Conservation (phyloP, 1,284 basidiomycete species). For the Ceratorhiza oryzae-sativae region DNA sequence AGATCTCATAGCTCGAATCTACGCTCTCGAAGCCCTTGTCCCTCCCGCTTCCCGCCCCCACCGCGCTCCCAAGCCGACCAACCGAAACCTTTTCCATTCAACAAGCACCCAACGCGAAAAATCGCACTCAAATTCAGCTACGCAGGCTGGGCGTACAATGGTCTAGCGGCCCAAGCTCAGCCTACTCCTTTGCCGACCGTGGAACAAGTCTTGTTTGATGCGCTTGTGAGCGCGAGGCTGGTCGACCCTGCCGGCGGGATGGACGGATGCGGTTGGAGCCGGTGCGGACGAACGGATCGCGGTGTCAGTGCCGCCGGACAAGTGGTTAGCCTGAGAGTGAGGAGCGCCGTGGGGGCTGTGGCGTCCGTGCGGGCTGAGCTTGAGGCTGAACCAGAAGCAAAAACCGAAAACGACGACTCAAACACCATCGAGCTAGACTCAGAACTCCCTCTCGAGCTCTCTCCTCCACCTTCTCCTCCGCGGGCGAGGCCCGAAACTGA, state of each 20-base stretch:
- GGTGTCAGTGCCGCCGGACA: conserved; percentile 96
- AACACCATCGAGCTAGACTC: neutral
- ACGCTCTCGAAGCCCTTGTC: conserved; percentile 57
- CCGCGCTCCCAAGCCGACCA: conserved; percentile 7
- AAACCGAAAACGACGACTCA: neutral
- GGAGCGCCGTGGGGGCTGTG: conserved; percentile 57
- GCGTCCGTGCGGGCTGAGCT: neutral
- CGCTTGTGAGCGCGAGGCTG: conserved; percentile 73
- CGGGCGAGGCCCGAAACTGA: conserved; percentile 54
- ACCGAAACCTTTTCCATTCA: conserved; percentile 61
- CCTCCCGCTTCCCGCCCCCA: conserved; percentile 40
- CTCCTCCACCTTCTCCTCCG: conserved; percentile 9
- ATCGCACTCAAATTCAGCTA: conserved; percentile 94
- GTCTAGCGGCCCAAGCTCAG: conserved; percentile 81
- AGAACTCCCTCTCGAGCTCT: neutral
- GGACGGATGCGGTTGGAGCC: conserved; percentile 88
- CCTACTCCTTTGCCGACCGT: conserved; percentile 84
- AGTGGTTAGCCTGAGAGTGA: conserved; percentile 90
- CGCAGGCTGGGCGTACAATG: conserved; percentile 90
- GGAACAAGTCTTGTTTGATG: conserved; percentile 85
- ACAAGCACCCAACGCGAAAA: conserved; percentile 77
- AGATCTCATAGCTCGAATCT: conserved; percentile 69
- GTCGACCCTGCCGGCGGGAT: conserved; percentile 77
- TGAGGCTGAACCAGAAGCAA: neutral
- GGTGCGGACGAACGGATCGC: conserved; percentile 92